phyloP scores from a whole-genome alignment of 371 early-diverging fungal genomes.

The Mucor plumbeus region DNA sequence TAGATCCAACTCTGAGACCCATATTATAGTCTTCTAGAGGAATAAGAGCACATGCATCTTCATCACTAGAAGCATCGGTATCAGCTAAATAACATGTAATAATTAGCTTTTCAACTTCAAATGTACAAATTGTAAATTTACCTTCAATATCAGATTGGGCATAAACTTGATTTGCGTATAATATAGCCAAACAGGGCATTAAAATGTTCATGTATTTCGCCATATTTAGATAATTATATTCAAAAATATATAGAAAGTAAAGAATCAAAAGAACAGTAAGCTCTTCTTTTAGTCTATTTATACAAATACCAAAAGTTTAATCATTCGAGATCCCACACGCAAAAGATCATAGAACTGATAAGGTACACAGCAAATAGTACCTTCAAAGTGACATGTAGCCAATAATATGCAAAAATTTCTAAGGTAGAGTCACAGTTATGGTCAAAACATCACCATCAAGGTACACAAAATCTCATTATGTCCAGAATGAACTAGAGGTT shows the following conservation, averaged over 20 bases:
- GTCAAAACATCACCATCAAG: not conserved
- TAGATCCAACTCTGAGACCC: constrained; percentile 39
- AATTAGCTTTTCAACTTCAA: not conserved
- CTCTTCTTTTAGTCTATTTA: constrained; percentile 11
- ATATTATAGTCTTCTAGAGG: constrained; percentile 41
- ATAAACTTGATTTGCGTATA: not conserved
- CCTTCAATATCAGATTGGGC: constrained; percentile 9
- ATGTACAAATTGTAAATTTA: not conserved
- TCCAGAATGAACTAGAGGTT: not conserved
- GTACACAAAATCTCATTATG: not conserved
- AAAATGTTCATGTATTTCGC: not conserved
- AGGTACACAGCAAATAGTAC: constrained; percentile 9
- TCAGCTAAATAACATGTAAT: not conserved
- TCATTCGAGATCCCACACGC: too few species aligned
- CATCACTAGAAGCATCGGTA: not conserved
- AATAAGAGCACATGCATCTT: constrained; percentile 31
- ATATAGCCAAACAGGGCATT: not conserved
- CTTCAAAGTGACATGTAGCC: constrained; percentile 10
- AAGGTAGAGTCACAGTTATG: constrained; percentile 8
- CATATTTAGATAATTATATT: constrained; percentile 1
- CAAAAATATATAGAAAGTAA: not conserved
- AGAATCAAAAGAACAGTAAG: not conserved
- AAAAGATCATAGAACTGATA: constrained; percentile 16
- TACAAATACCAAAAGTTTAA: not conserved
- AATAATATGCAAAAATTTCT: constrained; percentile 27